phyloP scores from a whole-genome alignment of 2,329 filamentous ascomycete species.

The Penicillium brevicompactum region DNA sequence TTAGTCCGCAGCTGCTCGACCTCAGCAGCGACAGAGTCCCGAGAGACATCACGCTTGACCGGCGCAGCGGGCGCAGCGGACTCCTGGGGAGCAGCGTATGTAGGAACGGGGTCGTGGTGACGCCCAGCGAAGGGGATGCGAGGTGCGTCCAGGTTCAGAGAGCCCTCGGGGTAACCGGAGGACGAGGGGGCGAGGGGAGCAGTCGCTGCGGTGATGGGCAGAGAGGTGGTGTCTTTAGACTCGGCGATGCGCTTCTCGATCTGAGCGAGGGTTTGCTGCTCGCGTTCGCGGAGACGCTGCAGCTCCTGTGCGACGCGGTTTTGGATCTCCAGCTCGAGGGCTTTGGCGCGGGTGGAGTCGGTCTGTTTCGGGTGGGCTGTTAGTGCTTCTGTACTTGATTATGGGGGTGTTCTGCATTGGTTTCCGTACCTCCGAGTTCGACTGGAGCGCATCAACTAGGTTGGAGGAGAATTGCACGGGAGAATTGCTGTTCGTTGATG shows the following conservation, averaged over 20 bases:
- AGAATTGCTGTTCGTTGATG: conserved; percentile 40
- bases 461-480: conserved; percentile 76
- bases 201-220: conserved; percentile 30
- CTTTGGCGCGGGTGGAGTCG: conserved; percentile 81
- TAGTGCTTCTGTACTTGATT: background rate
- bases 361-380: conserved; percentile 59
- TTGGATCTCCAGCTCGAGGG: conserved; percentile 85
- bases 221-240: conserved; percentile 33
- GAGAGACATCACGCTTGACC: conserved; percentile 50
- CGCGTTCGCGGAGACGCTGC: conserved; percentile 71
- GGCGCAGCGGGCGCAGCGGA: conserved; percentile 18
- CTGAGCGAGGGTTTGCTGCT: conserved; percentile 68
- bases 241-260: conserved; percentile 64
- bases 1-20: conserved; percentile 60
- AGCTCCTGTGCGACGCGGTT: conserved; percentile 84
- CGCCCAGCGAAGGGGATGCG: conserved; percentile 47
- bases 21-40: conserved; percentile 58
- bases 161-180: conserved; percentile 29
- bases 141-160: conserved; percentile 44
- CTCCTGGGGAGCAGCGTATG: conserved; percentile 17
- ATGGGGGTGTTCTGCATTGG: conserved; percentile 4
- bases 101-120: conserved; percentile 32
- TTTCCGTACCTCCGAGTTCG: conserved; percentile 74
- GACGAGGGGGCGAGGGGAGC: conserved; percentile 23
- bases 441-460: conserved; percentile 79